Conservation (phyloP, 176 grass and related monocot species). For the Carex littledalei region DNA sequence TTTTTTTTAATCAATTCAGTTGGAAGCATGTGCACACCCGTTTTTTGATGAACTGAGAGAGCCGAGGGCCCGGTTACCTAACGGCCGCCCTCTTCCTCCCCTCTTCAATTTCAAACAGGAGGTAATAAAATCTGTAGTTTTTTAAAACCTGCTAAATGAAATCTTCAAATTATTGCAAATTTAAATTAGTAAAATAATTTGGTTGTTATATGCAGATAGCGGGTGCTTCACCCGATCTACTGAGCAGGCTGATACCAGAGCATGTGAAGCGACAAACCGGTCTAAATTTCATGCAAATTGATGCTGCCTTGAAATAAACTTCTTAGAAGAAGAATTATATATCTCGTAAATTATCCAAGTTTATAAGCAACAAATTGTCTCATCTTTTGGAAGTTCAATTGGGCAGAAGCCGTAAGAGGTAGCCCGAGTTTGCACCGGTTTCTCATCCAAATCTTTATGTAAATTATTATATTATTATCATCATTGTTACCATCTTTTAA, state of each 20-base stretch:
- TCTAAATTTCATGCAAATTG: slow-evolving; percentile 47
- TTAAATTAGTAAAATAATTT: not conserved
- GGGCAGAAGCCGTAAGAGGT: slow-evolving; percentile 22
- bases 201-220: slow-evolving; percentile 43
- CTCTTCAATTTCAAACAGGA: slow-evolving; percentile 65
- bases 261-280: slow-evolving; percentile 65
- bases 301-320: slow-evolving; percentile 13
- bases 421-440: slow-evolving; percentile 19
- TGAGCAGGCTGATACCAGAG: slow-evolving; percentile 65
- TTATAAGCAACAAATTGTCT: slow-evolving; percentile 14
- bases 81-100: slow-evolving; percentile 43
- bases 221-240: slow-evolving; percentile 56
- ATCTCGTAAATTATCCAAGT: not conserved
- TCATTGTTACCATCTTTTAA: slow-evolving; percentile 9
- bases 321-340: not conserved
- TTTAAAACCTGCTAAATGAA: not conserved
- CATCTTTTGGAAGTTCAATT: slow-evolving; percentile 15
- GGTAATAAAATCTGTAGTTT: slow-evolving; percentile 27
- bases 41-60: slow-evolving; percentile 65
- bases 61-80: slow-evolving; percentile 46
- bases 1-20: slow-evolving; percentile 32
- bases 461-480: slow-evolving; percentile 26
- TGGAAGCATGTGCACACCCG: slow-evolving; percentile 61
- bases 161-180: not conserved
- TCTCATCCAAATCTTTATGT: slow-evolving; percentile 14